Evolutionary conservation across 2,329 filamentous ascomycete species (phyloP).

Genomic region (Exophiala mesophila): DNA sequence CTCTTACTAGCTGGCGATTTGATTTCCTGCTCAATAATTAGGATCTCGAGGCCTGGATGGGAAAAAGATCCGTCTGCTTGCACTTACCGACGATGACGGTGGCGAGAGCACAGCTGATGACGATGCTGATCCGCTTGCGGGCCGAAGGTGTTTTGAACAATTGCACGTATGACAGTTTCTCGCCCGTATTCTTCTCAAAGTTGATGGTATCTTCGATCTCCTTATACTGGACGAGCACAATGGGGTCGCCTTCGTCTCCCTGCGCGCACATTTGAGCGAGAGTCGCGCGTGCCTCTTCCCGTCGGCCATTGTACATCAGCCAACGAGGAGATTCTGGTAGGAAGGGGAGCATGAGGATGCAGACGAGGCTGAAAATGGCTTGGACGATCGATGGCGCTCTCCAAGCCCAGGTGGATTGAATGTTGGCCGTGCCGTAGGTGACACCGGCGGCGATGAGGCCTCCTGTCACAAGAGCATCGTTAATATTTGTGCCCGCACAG

Average conservation of each 20-base stretch:
- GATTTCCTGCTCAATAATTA: too few species aligned
- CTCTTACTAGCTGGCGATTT: too few species aligned
- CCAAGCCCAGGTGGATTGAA: constrained; percentile 43
- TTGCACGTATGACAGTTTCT: constrained; percentile 15
- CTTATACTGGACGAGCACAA: constrained; percentile 38
- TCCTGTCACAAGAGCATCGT: constrained; percentile 18
- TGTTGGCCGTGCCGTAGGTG: constrained; percentile 17
- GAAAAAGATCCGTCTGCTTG: too few species aligned
- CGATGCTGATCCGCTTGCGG: too few species aligned
- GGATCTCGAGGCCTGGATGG: too few species aligned
- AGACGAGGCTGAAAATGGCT: constrained; percentile 42
- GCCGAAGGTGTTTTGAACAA: constrained; percentile 30
- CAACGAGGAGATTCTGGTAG: constrained; percentile 59
- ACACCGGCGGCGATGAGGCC: neutral
- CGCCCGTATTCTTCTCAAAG: constrained; percentile 44
- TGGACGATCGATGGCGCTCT: constrained; percentile 52
- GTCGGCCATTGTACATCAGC: constrained; percentile 43
- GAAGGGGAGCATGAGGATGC: constrained; percentile 45
- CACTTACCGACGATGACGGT: too few species aligned
- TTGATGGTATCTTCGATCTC: constrained; percentile 46
- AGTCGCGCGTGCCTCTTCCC: constrained; percentile 39
- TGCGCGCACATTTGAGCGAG: constrained; percentile 44
- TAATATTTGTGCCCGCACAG: too few species aligned
- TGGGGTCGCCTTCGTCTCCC: constrained; percentile 38
- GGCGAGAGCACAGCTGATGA: too few species aligned